These are phyloP conservation scores for Paxillus ammoniavirescens DNA, from an alignment of 768 basidiomycete genomes.

Conservation along the genomic window DNA sequence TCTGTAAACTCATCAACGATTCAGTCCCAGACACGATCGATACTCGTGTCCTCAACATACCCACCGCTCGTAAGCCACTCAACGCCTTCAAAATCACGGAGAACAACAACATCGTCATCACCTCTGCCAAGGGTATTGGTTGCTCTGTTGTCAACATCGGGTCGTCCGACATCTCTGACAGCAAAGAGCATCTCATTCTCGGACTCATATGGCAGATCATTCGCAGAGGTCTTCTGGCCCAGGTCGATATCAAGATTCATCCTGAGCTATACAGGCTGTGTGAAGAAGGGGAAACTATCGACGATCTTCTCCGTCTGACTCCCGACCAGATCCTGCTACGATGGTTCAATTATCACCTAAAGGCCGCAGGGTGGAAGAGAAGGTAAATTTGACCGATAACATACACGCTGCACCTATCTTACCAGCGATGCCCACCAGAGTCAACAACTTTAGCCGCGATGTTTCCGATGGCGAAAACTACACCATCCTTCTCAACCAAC, in stretches of 20 bases:
- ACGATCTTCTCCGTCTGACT: slow-evolving; percentile 89
- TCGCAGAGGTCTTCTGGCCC: slow-evolving; percentile 84
- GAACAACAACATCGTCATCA: slow-evolving; percentile 99
- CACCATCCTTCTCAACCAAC: slow-evolving; percentile 91
- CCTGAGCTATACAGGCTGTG: slow-evolving; percentile 95
- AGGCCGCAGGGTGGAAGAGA: slow-evolving; percentile 89
- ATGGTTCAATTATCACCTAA: slow-evolving; percentile 99
- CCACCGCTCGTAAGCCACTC: slow-evolving; percentile 72
- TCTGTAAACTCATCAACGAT: slow-evolving; percentile 99
- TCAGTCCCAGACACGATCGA: slow-evolving; percentile 99
- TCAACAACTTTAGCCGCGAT: slow-evolving; percentile 96
- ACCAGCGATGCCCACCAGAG: slow-evolving; percentile 45
- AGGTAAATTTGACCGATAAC: slow-evolving; percentile 44
- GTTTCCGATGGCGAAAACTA: slow-evolving; percentile 98
- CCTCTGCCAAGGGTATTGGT: slow-evolving; percentile 96
- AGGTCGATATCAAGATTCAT: slow-evolving; percentile 98
- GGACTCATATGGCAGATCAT: slow-evolving; percentile 99
- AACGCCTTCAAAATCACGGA: slow-evolving; percentile 99
- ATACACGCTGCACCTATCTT: neutral
- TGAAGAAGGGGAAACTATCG: slow-evolving; percentile 96
- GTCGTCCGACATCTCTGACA: slow-evolving; percentile 87
- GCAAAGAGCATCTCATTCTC: slow-evolving; percentile 93
- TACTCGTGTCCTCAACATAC: slow-evolving; percentile 94
- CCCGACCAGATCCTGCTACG: slow-evolving; percentile 97
- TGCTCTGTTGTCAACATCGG: slow-evolving; percentile 99